Evolutionary conservation across 176 grass and related monocot species (phyloP), one percentile per base, ranked within the genome.

Genomic region (Cenchrus fungigraminus): DNA sequence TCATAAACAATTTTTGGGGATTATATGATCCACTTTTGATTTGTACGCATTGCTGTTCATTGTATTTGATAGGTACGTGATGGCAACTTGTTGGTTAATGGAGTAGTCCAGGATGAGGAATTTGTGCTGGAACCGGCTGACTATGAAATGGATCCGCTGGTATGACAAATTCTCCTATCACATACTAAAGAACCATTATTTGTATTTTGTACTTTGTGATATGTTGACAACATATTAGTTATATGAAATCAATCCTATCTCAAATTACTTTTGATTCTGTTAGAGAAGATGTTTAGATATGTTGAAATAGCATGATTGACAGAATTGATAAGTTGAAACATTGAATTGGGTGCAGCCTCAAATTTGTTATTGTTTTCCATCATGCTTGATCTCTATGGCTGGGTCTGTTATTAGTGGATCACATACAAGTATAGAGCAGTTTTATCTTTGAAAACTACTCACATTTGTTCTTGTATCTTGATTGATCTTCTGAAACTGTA

Each of bases 71-170:
- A 98, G 96, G 96, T 94, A 3, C 12, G 73, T 82, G 91, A 92
- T 94, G 93, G 97, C 77, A 89, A 88, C 69, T 91, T 99, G 78
- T 76, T 94, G 77, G 88, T 99, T 69, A 99, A 96, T 25, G 89
- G 93, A 84, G 29, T 87, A 74, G 82, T 95, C 59, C 93, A 94
- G 69, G 79, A 94, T 66, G 97, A 99, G 59, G 88, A 99, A 40
- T 99, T 91, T 46, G 84, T 99, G 77, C 85, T 99, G 52, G 97
- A 99, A 79, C 91, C 97, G 63, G 71, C 83, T 6, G 65, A 94
- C 67, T 99, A 99, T 75, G 68, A 88, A 80, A 91, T 99, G 91
- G 90, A 62, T 25, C 80, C 86, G 68, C 17, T 94, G 93, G 97
- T 99, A 94, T 76, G 68, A 20, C 15, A 69, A 5, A 42, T 51